These are phyloP conservation scores for Melaleuca quinquenervia DNA, from an alignment of 345 rosid genomes.

Conservation along the genomic window DNA sequence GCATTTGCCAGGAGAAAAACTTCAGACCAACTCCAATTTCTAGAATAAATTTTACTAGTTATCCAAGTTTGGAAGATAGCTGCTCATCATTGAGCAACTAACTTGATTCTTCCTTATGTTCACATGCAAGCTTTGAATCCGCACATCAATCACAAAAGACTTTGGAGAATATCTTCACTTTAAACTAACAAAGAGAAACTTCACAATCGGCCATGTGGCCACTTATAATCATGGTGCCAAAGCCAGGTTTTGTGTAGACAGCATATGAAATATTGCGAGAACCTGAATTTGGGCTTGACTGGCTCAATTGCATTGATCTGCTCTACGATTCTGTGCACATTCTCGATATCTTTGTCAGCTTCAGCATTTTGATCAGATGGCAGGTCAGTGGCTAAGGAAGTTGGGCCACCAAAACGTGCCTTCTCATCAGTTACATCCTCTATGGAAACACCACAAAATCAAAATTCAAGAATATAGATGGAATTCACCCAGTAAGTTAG, in stretches of 20 bases:
- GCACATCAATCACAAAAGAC: background rate
- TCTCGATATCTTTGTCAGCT: background rate
- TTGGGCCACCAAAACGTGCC: background rate
- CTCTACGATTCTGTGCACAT: background rate
- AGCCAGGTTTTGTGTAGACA: background rate
- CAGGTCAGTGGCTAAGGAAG: background rate
- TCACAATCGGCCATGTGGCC: background rate
- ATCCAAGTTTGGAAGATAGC: background rate
- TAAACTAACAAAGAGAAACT: background rate
- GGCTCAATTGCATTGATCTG: constrained; percentile 6
- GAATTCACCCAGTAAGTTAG: background rate
- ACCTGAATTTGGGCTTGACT: constrained; percentile 61
- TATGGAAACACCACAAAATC: background rate
- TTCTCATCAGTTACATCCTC: background rate
- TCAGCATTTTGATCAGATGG: background rate
- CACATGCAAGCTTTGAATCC: background rate
- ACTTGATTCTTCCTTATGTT: background rate
- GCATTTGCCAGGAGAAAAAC: background rate
- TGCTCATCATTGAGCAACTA: background rate
- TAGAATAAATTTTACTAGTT: background rate
- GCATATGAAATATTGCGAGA: background rate
- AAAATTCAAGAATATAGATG: background rate
- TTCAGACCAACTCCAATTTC: background rate
- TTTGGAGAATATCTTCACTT: background rate
- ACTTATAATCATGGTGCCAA: background rate